These are phyloP conservation scores for Xylaria flabelliformis DNA, from an alignment of 495 filamentous ascomycete species.

Conservation along the genomic window DNA sequence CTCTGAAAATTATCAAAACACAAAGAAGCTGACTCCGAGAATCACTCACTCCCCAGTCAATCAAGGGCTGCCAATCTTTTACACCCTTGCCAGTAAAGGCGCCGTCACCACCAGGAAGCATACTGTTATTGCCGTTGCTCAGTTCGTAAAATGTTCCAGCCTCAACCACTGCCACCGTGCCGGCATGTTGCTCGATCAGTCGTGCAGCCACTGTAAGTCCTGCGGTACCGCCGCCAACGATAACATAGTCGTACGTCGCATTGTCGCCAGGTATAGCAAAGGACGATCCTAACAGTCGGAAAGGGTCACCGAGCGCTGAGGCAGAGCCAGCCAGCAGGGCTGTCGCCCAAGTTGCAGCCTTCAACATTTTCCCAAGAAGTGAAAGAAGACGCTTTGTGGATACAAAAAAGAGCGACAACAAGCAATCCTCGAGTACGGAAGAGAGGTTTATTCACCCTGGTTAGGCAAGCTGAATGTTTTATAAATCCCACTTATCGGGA, in stretches of 20 bases:
- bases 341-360: constrained; percentile 16
- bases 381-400: constrained; percentile 9
- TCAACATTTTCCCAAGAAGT: constrained; percentile 12
- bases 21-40: background rate
- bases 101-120: constrained; percentile 45
- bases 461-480: constrained; percentile 8
- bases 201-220: constrained; percentile 57
- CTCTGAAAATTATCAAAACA: background rate
- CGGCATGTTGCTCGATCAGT: constrained; percentile 41
- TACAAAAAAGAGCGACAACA: constrained; percentile 20
- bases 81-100: constrained; percentile 25
- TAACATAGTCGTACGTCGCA: constrained; percentile 44
- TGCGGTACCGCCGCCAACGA: constrained; percentile 63
- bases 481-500: constrained; percentile 1
- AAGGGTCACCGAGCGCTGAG: constrained; percentile 17
- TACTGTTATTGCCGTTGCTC: constrained; percentile 50
- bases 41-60: constrained; percentile 54
- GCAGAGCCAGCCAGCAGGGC: constrained; percentile 18
- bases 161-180: constrained; percentile 56
- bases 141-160: constrained; percentile 63
- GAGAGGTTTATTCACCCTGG: background rate
- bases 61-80: constrained; percentile 36
- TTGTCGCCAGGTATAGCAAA: constrained; percentile 30
- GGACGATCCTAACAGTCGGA: constrained; percentile 26
- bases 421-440: constrained; percentile 5